Base-by-base conservation (phyloP, 805 yeast species). In the Candida koratica region DNA sequence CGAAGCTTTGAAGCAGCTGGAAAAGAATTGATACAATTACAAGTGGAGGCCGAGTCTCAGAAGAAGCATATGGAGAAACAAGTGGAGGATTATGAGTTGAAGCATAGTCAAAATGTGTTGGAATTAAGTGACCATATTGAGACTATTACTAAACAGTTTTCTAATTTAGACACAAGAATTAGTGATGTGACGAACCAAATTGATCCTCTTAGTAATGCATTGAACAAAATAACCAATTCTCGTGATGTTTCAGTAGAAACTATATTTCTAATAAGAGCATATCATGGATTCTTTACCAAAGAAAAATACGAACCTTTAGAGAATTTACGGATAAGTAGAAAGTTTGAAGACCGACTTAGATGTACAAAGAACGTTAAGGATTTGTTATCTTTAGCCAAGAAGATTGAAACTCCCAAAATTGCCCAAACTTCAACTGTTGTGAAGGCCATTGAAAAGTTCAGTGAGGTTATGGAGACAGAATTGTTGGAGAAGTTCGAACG, bases 1-100 rank as follows among this genome's bases (percentile, higher is more conserved):
- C 75, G 96, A 47, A 86, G 96, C 0, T 89, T 93, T 56, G 97
- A 90, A 54, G 78, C 89, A 1, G 85, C 93, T 2, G 64, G 88
- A 29, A 70, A 78, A 30, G 90, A 86, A 50, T 64, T 90, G 45
- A 75, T 77, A 48, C 68, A 67, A 33, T 60, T 93, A 28, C 70
- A 70, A 30, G 73, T 69, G 1, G 81, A 81, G 28, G 75, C 88
- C 3, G 53, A 60, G 4, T 54, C 57, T 11, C 70, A 69, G 36
- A 80, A 77, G 43, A 60, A 60, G 4, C 59, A 61, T n/a, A 66
- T 79, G 15, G 81, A 74, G 32, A 61, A 60, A 13, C 78, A 76
- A 13, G 86, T 82, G 1, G 70, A 74, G 3, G 64, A 69, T 15
- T 74, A 70, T 43, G 93, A 86, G 55, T 54, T 79, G 33, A 69